Percentiles rank a stretch among this genome's conserved stretches.
Evolutionary conservation across 192 early-diverging fungal genomes (phyloP).

Genomic region (Rhizophagus sp.): DNA sequence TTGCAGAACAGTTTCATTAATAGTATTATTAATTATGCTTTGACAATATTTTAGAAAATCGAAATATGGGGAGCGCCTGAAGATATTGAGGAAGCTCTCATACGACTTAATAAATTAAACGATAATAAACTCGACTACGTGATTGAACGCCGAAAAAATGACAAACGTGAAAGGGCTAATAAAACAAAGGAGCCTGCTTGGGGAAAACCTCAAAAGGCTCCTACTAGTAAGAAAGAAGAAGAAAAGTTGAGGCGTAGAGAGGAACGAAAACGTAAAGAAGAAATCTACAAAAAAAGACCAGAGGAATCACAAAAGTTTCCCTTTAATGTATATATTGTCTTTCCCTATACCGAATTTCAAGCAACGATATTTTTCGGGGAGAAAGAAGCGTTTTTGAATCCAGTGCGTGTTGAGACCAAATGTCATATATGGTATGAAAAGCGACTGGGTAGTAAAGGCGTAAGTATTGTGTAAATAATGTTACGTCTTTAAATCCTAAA

Average conservation of each 20-base stretch:
- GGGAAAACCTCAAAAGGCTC: no score
- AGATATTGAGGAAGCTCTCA: slow-evolving; percentile 29
- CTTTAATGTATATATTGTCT: slow-evolving; percentile 32
- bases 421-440: slow-evolving; percentile 40
- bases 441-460: background rate
- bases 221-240: background rate
- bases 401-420: slow-evolving; percentile 39
- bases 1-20: no score
- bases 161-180: slow-evolving; percentile 28
- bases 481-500: background rate
- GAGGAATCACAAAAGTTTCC: background rate
- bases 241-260: slow-evolving; percentile 25
- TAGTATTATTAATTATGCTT: no score
- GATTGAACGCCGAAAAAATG: slow-evolving; percentile 34
- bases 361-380: slow-evolving; percentile 34
- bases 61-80: slow-evolving; percentile 40
- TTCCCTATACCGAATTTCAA: slow-evolving; percentile 32
- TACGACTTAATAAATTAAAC: slow-evolving; percentile 27
- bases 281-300: slow-evolving; percentile 33
- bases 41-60: slow-evolving; percentile 34
- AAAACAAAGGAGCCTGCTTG: no score
- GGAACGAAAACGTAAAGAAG: slow-evolving; percentile 26
- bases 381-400: slow-evolving; percentile 34
- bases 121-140: background rate
- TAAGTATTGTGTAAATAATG: slow-evolving; percentile 1